These are phyloP conservation scores for Lipomyces mesembrius DNA, from an alignment of 805 yeast species.

Conservation along the genomic window DNA sequence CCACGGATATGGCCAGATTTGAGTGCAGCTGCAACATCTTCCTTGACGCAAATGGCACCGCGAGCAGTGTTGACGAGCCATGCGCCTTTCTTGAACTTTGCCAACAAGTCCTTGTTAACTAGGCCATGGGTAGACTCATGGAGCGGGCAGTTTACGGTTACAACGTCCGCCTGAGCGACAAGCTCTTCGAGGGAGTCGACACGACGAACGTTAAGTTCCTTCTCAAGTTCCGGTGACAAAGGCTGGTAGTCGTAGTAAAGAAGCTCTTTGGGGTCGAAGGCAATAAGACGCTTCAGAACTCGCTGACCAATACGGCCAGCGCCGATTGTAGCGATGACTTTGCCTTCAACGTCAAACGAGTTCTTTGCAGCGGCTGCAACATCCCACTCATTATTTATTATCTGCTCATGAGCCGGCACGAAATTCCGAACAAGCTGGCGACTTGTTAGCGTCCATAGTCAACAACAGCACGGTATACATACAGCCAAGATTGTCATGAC, in stretches of 20 bases:
- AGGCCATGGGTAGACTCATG: slow-evolving; percentile 71
- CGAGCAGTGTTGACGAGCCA: slow-evolving; percentile 79
- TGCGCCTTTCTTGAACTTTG: slow-evolving; percentile 74
- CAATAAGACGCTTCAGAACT: slow-evolving; percentile 68
- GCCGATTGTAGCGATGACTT: slow-evolving; percentile 79
- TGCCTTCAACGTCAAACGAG: slow-evolving; percentile 74
- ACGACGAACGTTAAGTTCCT: slow-evolving; percentile 69
- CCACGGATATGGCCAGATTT: slow-evolving; percentile 71
- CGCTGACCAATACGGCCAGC: slow-evolving; percentile 82
- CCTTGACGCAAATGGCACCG: slow-evolving; percentile 75
- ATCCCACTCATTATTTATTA: slow-evolving; percentile 67
- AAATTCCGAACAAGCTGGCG: slow-evolving; percentile 78
- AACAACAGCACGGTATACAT: slow-evolving; percentile 12
- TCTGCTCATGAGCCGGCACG: slow-evolving; percentile 77
- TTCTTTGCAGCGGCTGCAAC: slow-evolving; percentile 77
- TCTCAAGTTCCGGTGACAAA: slow-evolving; percentile 62
- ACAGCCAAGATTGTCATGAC: slow-evolving; percentile 68
- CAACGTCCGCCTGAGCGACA: slow-evolving; percentile 70
- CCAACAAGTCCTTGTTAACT: slow-evolving; percentile 65
- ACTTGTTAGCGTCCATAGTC: too few relatives aligned
- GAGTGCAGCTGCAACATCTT: slow-evolving; percentile 78
- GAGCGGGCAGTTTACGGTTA: slow-evolving; percentile 77
- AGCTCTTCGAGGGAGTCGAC: slow-evolving; percentile 57
- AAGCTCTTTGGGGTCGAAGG: slow-evolving; percentile 75
- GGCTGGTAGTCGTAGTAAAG: slow-evolving; percentile 77